Evolutionary conservation across 2,329 filamentous ascomycete genomes (phyloP).

Genomic region (Xylaria sp.): DNA sequence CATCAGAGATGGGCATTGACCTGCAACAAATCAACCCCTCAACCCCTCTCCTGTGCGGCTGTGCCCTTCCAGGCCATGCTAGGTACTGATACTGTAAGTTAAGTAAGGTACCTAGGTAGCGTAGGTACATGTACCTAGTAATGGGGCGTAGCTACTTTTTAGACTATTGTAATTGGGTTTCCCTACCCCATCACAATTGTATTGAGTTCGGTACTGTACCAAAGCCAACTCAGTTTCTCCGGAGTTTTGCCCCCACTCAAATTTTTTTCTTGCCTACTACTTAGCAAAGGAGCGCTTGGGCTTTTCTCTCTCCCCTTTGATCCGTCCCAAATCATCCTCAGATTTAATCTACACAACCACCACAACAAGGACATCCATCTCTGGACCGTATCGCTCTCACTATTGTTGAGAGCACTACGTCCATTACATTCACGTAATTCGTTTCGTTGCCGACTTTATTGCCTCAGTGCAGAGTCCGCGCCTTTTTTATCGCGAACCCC

Average conservation of each 20-base stretch:
- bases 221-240: conserved; percentile 42
- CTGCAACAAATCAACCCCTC: conserved; percentile 27
- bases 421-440: conserved; percentile 42
- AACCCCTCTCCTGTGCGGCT: conserved; percentile 29
- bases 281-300: conserved; percentile 37
- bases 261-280: conserved; percentile 44
- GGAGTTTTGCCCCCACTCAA: conserved; percentile 48
- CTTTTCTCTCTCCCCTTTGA: conserved; percentile 42
- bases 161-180: not conserved
- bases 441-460: conserved; percentile 43
- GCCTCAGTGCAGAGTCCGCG: conserved; percentile 45
- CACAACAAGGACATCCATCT: conserved; percentile 33
- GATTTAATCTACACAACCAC: conserved; percentile 36
- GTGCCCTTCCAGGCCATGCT: not conserved
- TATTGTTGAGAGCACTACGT: conserved; percentile 44
- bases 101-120: not conserved
- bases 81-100: too few species aligned
- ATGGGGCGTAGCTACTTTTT: conserved; percentile 5
- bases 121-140: conserved; percentile 20
- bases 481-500: conserved; percentile 49
- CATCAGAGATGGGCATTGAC: conserved; percentile 14
- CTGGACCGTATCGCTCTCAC: conserved; percentile 44
- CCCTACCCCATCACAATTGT: conserved; percentile 2
- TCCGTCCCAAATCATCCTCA: conserved; percentile 41
- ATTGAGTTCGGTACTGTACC: conserved; percentile 2